A percentile compares a stretch with the other conserved stretches of the same genome.
Evolutionary conservation across 2,329 filamentous ascomycete species (phyloP).

Genomic region (Hirsutella minnesotensis): DNA sequence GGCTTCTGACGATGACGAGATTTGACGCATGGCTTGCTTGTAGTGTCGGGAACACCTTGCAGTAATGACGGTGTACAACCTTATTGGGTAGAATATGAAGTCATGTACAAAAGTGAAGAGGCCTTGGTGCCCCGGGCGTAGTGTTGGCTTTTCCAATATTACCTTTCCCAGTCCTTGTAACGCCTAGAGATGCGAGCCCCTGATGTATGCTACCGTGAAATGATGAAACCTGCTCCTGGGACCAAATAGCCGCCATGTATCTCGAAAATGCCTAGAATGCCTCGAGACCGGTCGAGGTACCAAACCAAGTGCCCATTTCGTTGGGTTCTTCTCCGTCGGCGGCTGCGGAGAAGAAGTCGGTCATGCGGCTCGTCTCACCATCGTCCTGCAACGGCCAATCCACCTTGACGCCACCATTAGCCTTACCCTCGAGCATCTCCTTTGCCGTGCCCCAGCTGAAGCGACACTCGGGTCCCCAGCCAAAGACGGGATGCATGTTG

Average conservation of each 20-base stretch:
- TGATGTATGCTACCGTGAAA: background rate
- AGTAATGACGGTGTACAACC: background rate
- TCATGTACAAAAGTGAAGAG: slow-evolving; percentile 5
- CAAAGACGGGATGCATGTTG: slow-evolving; percentile 89
- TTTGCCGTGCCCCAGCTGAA: slow-evolving; percentile 96
- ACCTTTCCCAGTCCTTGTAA: background rate
- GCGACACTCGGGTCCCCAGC: slow-evolving; percentile 85
- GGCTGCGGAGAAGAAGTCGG: slow-evolving; percentile 55
- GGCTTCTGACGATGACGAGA: slow-evolving; percentile 44
- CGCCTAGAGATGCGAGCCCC: too few relatives aligned
- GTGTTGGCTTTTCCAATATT: background rate
- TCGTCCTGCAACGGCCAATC: slow-evolving; percentile 77
- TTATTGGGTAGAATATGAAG: slow-evolving; percentile 9
- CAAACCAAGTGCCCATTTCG: slow-evolving; percentile 76
- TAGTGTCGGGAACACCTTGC: background rate
- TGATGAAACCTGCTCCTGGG: background rate
- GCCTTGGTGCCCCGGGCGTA: background rate
- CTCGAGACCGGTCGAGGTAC: slow-evolving; percentile 55
- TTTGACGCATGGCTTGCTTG: slow-evolving; percentile 20
- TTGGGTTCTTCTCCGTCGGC: slow-evolving; percentile 33
- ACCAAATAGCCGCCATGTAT: background rate
- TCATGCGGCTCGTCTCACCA: slow-evolving; percentile 55
- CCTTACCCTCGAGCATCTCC: slow-evolving; percentile 77
- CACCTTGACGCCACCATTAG: slow-evolving; percentile 53
- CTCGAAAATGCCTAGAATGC: slow-evolving; percentile 43